Conservation (phyloP, 164 flowering plant genomes). For the Magnolia kwangsiensis region DNA sequence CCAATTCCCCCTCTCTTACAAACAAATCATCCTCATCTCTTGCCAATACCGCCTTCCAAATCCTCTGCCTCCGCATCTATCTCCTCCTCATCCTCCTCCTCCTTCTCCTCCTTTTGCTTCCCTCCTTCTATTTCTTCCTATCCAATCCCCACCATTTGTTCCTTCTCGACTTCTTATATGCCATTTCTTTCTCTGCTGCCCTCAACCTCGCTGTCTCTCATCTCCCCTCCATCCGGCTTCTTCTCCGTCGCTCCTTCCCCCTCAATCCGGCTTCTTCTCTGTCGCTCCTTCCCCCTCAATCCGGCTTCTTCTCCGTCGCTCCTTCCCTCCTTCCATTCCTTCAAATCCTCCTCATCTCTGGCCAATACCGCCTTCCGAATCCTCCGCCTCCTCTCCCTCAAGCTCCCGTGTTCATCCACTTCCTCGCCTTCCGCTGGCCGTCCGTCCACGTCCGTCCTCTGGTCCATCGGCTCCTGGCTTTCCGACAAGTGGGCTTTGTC, state of each 20-base stretch:
- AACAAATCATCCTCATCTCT: not conserved
- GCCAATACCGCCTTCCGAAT: too few species aligned
- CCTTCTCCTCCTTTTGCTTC: constrained; percentile 43
- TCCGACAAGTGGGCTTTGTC: too few species aligned
- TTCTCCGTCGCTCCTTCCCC: constrained; percentile 37
- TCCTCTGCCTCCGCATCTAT: constrained; percentile 30
- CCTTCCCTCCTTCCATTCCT: too few species aligned
- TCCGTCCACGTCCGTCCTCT: constrained; percentile 35
- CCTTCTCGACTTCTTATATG: constrained; percentile 41
- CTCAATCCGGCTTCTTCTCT: too few species aligned
- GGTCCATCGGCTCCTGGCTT: constrained; percentile 93
- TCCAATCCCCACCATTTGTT: constrained; percentile 39
- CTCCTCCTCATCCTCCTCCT: too few species aligned
- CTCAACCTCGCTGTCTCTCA: constrained; percentile 51
- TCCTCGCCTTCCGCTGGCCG: not conserved
- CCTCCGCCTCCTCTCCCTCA: constrained; percentile 9
- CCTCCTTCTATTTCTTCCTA: constrained; percentile 49
- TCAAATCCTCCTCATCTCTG: too few species aligned
- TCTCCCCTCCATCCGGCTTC: constrained; percentile 40
- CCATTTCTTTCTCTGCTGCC: constrained; percentile 46
- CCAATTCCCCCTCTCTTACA: constrained; percentile 3
- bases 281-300: constrained; percentile 28
- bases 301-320: too few species aligned
- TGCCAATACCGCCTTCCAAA: constrained; percentile 13
- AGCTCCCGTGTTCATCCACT: constrained; percentile 11